Evolutionary conservation across 805 yeast genomes (phyloP), one percentile per base, ranked within the genome.

Genomic region (Pichia cabralensis): DNA sequence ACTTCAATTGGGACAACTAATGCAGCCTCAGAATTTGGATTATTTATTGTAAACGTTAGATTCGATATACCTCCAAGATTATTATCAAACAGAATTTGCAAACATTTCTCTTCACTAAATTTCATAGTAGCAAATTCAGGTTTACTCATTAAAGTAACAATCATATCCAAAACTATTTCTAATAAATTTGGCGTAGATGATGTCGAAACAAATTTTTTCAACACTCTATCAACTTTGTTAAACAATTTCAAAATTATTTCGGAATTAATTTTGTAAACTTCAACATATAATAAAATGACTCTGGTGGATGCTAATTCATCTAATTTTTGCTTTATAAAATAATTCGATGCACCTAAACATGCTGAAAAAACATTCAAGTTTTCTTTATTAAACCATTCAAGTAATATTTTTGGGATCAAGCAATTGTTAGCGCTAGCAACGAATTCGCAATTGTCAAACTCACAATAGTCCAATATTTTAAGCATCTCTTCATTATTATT

Each of bases 401-500:
- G 11, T 13, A 38, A 32, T 53, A 35, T 52, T 19, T 49, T 47
- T 8, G 77, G 76, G 8, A 67, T 46, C n/a, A 48, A 52, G 15
- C 51, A 48, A 11, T 53, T 51, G 1, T 56, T 60, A 26, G 50
- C 55, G 18, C 69, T 33, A 1, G 31, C 29, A 3, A 59, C 38
- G 39, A 53, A 41, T 8, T 61, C 64, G 8, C 49, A 55, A 14
- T 53, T 53, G 1, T 29, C 30, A 18, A 63, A 33, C 7, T 61
- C 67, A 33, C 60, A 57, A 3, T 55, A 59, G 20, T 54, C 49
- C 15, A 67, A 40, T 0, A 52, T 32, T 13, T 46, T 42, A 2
- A 38, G 38, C 25, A 69, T 50, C 12, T 68, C 68, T 5, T 44
- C 44, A 32, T 61, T 61, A 3, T 61, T 54, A 17, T 56, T 52